Conservation (phyloP, 768 basidiomycete genomes). For the Amylocystis lapponica region DNA sequence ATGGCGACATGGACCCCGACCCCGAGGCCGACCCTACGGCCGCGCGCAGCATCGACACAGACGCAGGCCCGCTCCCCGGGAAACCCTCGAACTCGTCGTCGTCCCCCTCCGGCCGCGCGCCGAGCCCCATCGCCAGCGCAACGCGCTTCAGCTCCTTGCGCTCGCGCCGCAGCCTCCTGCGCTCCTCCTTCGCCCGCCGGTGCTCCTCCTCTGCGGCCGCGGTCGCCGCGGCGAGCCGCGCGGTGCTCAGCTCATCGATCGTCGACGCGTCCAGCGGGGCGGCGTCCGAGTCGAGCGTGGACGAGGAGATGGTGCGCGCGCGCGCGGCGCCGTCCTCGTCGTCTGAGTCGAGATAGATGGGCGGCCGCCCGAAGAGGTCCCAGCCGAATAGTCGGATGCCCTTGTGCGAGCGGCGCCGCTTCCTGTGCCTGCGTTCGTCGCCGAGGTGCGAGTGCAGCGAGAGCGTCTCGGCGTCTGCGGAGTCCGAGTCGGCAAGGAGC, state of each 20-base stretch:
- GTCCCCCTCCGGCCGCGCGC: conserved; percentile 18
- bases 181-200: conserved; percentile 39
- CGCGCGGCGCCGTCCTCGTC: conserved; percentile 30
- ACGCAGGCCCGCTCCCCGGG: conserved; percentile 40
- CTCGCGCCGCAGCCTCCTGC: conserved; percentile 39
- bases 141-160: conserved; percentile 39
- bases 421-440: conserved; percentile 27
- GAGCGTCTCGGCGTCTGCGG: conserved; percentile 54
- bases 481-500: conserved; percentile 38
- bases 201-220: conserved; percentile 36
- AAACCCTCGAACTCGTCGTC: conserved; percentile 56
- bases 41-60: conserved; percentile 11
- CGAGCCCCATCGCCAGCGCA: conserved; percentile 33
- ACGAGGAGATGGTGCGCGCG: conserved; percentile 23
- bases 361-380: conserved; percentile 58
- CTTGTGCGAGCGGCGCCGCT: conserved; percentile 25
- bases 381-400: conserved; percentile 59
- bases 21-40: conserved; percentile 14
- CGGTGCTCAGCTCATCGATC: conserved; percentile 47
- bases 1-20: conserved; percentile 10
- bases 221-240: conserved; percentile 30
- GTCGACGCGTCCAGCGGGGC: conserved; percentile 54
- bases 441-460: conserved; percentile 65
- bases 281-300: conserved; percentile 67
- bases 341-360: conserved; percentile 49